These are phyloP conservation scores for Salix dunnii DNA, from an alignment of 345 rosid species.

Conservation along the genomic window DNA sequence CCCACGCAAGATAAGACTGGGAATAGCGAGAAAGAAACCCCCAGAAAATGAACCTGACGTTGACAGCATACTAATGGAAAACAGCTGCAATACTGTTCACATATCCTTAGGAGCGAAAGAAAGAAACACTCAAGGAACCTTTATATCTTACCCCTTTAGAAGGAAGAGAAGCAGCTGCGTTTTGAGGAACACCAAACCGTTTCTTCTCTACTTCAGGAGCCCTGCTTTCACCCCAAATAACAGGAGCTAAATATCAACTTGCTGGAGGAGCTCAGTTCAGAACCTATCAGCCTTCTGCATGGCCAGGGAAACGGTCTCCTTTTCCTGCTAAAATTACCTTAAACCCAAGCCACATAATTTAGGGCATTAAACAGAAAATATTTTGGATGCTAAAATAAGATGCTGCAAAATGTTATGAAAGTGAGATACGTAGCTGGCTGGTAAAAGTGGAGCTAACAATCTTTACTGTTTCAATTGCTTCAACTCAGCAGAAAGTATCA, in stretches of 20 bases:
- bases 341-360: constrained; percentile 19
- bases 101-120: not conserved
- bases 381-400: not conserved
- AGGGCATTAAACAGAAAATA: not conserved
- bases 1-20: not conserved
- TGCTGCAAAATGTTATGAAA: not conserved
- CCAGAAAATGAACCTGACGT: not conserved
- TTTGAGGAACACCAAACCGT: constrained; percentile 71
- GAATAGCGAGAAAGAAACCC: not conserved
- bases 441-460: not conserved
- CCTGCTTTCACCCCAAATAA: constrained; percentile 71
- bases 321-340: constrained; percentile 93
- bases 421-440: not conserved
- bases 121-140: not conserved
- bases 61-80: not conserved
- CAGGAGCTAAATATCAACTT: constrained; percentile 92
- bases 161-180: constrained; percentile 66
- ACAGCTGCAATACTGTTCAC: not conserved
- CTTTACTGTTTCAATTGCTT: not conserved
- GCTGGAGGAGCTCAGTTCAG: constrained; percentile 74
- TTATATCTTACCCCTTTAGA: constrained; percentile 66
- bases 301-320: constrained; percentile 61
- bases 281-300: constrained; percentile 81
- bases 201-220: constrained; percentile 57
- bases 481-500: not conserved